A percentile compares a stretch with the other conserved stretches of the same genome.
Evolutionary conservation across 2,329 filamentous ascomycete species (phyloP).

Genomic region (Paracamarosporium sp.): DNA sequence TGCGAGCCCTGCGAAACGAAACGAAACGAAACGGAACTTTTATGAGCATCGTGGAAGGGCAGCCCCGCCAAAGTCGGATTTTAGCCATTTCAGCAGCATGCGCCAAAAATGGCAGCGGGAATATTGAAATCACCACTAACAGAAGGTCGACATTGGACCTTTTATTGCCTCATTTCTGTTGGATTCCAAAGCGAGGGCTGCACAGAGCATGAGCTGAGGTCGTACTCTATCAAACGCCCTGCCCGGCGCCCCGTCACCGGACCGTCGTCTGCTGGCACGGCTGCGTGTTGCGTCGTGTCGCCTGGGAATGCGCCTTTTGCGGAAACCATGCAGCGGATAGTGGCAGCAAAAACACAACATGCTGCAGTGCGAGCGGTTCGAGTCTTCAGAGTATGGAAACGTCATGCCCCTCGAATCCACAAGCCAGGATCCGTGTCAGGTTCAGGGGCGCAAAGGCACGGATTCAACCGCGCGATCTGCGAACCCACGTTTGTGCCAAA

Average conservation of each 20-base stretch:
- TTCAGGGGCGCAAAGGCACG: slow-evolving; percentile 24
- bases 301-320: background rate
- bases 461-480: slow-evolving; percentile 47
- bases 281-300: slow-evolving; percentile 9
- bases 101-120: slow-evolving; percentile 44
- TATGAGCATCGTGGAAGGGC: slow-evolving; percentile 24
- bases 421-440: slow-evolving; percentile 16
- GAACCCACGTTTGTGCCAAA: slow-evolving; percentile 45
- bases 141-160: slow-evolving; percentile 38
- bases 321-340: slow-evolving; percentile 11
- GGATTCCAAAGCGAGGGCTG: slow-evolving; percentile 33
- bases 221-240: slow-evolving; percentile 14
- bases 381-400: slow-evolving; percentile 7
- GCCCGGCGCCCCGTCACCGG: slow-evolving; percentile 25
- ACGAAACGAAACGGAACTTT: slow-evolving; percentile 34
- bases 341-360: slow-evolving; percentile 8
- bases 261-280: slow-evolving; percentile 12
- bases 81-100: slow-evolving; percentile 32
- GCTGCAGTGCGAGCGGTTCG: slow-evolving; percentile 9
- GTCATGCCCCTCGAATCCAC: slow-evolving; percentile 9
- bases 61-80: slow-evolving; percentile 30
- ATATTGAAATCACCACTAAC: slow-evolving; percentile 37
- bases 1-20: slow-evolving; percentile 28
- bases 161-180: slow-evolving; percentile 43
- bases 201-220: slow-evolving; percentile 22